Percentiles rank a stretch among this genome's conserved stretches.
phyloP scores from a whole-genome alignment of 2,329 filamentous ascomycete genomes.

The Tolypocladium album region DNA sequence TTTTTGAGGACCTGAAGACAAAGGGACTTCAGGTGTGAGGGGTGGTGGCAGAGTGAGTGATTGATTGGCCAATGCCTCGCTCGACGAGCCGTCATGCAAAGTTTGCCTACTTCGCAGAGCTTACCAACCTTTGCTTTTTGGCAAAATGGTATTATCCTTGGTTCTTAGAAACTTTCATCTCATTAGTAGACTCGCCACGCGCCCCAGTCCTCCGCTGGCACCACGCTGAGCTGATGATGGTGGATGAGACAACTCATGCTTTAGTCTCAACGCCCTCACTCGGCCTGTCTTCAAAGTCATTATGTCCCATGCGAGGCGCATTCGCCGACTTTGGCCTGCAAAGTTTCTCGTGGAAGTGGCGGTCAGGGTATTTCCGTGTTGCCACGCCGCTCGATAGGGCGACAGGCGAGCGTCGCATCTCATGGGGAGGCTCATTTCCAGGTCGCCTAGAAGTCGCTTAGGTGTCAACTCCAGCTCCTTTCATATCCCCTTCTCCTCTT shows the following conservation, averaged over 20 bases:
- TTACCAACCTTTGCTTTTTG: background rate
- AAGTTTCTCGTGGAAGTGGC: no score
- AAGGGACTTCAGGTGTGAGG: constrained; percentile 1
- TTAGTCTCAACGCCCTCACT: background rate
- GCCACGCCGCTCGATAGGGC: background rate
- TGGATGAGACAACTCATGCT: background rate
- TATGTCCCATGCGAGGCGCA: background rate
- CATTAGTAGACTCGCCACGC: background rate
- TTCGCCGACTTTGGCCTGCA: background rate
- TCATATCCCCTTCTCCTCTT: constrained; percentile 32
- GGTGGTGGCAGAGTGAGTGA: background rate
- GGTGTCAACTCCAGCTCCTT: background rate
- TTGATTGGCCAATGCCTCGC: background rate
- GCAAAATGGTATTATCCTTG: background rate
- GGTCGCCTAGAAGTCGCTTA: background rate
- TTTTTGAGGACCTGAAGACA: constrained; percentile 1
- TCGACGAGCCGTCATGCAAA: background rate
- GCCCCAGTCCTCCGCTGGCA: background rate
- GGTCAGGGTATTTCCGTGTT: background rate
- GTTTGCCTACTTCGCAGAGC: background rate
- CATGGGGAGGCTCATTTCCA: background rate
- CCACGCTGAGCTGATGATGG: background rate
- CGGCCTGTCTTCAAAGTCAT: background rate
- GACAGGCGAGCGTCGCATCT: background rate
- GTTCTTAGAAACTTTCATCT: background rate